Base-by-base conservation (phyloP, 768 basidiomycete genomes). In the Suillus clintonianus region DNA sequence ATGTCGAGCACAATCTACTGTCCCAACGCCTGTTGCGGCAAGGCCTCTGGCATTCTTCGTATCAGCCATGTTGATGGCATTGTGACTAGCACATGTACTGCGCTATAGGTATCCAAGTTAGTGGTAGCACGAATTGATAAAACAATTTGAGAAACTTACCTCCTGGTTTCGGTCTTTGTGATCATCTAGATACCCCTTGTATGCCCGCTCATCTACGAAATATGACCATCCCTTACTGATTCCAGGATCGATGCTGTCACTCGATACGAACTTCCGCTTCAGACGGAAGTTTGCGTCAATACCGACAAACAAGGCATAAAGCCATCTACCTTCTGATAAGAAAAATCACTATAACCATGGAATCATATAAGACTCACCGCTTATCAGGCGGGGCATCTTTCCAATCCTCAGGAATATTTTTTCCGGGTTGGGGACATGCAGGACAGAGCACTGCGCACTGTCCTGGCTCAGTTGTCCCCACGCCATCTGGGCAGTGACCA, bases 1-100 rank as follows among this genome's bases (percentile, higher is more conserved):
- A 56, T 78, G 77, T 0, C 74, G 66, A 0, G 71, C 62, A 45
- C 79, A 79, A 27, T 65, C 65, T 7, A 71, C 69, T 0, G 67
- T 69, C 3, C 67, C 74, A 3, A 76, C 66, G 0, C 78, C 77
- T 4, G 73, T 71, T 0, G 70, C 70, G 1, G 72, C 69, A 13
- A 69, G 63, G 5, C 74, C 73, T n/a, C 63, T 65, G 0, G 65
- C 65, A 8, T 60, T 59, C 34, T 69, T 69, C 2, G 66, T 59
- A 41, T 72, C 60, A 0, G 75, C 65, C 3, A 47, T 73, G 2
- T 62, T 72, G 0, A 78, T 65, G 0, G 76, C 72, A n/a, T 74
- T 70, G 47, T 76, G 74, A 8, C 69, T 63, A 24, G 45, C 78
- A 78, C 17, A 63, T 70, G n/a, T 70, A 6, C 45, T 47, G 10